Evolutionary conservation across 192 early-diverging fungal genomes (phyloP), one percentile per base, ranked within the genome.

Genomic region (Podila clonocystis): DNA sequence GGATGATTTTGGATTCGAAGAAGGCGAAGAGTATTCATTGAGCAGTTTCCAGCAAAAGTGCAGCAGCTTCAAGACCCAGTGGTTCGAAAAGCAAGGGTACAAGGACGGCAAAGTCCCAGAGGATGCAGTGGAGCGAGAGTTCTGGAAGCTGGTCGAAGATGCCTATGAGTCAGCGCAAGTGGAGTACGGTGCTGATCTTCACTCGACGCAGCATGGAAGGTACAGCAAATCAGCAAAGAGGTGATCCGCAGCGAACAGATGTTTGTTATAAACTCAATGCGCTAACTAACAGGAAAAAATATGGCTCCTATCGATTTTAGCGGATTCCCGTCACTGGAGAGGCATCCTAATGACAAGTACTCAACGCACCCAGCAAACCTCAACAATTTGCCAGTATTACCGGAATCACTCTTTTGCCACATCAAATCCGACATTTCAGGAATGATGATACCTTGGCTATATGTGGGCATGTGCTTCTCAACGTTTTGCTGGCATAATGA

Each of bases 401-500:
- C 90, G 13, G 90, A 88, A 33, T 96, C 94, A 26, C 87, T 99
- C 15, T 94, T 99, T 59, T 88, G 89, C 50, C 90, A 96, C 79
- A 96, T 99, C 76, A 91, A 92, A 64, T 91, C 93, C 63, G 96
- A 98, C 72, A 97, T 98, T 29, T 94, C 94, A 20, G 97, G 96
- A 13, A 96, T 99, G 94, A 98, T 94, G 93, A 89, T 94, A 13
- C 97, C 97, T 12, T 98, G 96, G 97, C 87, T 99, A 15, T 98
- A 98, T 70, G 93, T 98, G 8, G 97, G 97, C 19, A 97, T 97
- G 95, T 92, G 89, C 61, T 98, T 98, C 72, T 93, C 93, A 31
- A 94, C 97, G 11, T 99, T 98, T 78, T 98, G 97, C 78, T 99
- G 97, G 97, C 97, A 97, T 67, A 94, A 94, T 58, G 97, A 99